These are phyloP conservation scores for Mycoemilia scoparia DNA, from an alignment of 192 early-diverging fungal species.

Conservation along the genomic window DNA sequence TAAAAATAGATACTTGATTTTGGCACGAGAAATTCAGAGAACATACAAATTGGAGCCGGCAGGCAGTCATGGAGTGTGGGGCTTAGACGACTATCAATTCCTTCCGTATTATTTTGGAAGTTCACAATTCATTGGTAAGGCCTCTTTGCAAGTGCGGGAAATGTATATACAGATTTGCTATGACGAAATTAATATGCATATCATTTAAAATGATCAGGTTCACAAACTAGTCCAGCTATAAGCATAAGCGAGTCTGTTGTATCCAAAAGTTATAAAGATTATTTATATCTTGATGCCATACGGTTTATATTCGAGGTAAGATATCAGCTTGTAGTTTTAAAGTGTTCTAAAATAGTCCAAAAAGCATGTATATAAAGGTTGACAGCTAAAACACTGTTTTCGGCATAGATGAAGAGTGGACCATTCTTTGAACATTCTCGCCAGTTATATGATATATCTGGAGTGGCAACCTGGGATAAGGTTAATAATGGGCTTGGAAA, in stretches of 20 bases:
- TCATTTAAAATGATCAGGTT: constrained; percentile 40
- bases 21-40: constrained; percentile 63
- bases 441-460: constrained; percentile 60
- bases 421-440: constrained; percentile 64
- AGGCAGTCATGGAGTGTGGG: constrained; percentile 94
- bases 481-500: constrained; percentile 57
- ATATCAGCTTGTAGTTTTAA: too few relatives aligned
- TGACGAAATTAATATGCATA: too few relatives aligned
- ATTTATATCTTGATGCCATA: constrained; percentile 75
- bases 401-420: constrained; percentile 45
- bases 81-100: constrained; percentile 94
- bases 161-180: not conserved
- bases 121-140: constrained; percentile 55
- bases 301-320: constrained; percentile 54
- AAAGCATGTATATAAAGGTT: constrained; percentile 3
- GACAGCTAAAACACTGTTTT: too few relatives aligned
- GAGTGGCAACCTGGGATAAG: constrained; percentile 49
- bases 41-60: constrained; percentile 86
- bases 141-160: too few relatives aligned
- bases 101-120: constrained; percentile 88
- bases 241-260: constrained; percentile 44
- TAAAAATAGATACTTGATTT: constrained; percentile 58
- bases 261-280: constrained; percentile 41
- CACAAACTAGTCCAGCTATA: constrained; percentile 48
- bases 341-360: constrained; percentile 5